Evolutionary conservation across 2,329 filamentous ascomycete genomes (phyloP), one percentile per base, ranked within the genome.

Genomic region (Fusarium pseudonygamai): DNA sequence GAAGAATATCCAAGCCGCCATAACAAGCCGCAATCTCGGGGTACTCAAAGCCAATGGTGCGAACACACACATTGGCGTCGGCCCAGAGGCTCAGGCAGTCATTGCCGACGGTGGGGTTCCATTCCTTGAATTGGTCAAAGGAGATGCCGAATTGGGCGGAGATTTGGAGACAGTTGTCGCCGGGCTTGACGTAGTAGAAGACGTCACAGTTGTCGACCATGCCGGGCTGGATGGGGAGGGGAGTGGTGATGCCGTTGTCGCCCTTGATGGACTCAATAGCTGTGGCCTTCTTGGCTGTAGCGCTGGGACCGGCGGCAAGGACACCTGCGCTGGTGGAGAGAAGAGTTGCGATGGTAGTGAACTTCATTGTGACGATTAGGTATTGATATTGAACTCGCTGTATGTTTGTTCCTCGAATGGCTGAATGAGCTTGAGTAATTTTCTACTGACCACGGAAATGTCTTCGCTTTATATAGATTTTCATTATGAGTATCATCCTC

Each of bases 191-290:
- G 2, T 43, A 16, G 46, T 63, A 32, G 32, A 71, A 71, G 2
- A 3, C 20, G 18, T 71, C 67, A 0, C 68, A 71, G 37, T 71
- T 6, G 9, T 68, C 36, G 1, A 71, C 60, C 69, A 71, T 71
- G 7, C 67, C 67, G 1, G 61, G 61, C 1, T 71, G 61, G 6
- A 71, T 71, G 20, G 69, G 69, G 1, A 57, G 46, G 10, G 69
- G 69, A 5, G 69, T 71, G 1, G 34, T 45, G 16, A 71, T 68
- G 20, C 61, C 68, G 5, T 69, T 69, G 16, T 64, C 64, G 1
- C 64, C 65, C 3, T 5, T 49, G 13, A 28, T 24, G 24, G 47
- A 34, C 14, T 68, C 47, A 28, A 68, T 68, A 20, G 65, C 65
- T 3, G 36, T 62, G 18, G 40, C 53, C 11, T 55, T 61, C 26